Percentiles rank a stretch among this genome's conserved stretches.
Evolutionary conservation across 2,329 filamentous ascomycete genomes (phyloP).

Genomic region (Phialophora macrospora): DNA sequence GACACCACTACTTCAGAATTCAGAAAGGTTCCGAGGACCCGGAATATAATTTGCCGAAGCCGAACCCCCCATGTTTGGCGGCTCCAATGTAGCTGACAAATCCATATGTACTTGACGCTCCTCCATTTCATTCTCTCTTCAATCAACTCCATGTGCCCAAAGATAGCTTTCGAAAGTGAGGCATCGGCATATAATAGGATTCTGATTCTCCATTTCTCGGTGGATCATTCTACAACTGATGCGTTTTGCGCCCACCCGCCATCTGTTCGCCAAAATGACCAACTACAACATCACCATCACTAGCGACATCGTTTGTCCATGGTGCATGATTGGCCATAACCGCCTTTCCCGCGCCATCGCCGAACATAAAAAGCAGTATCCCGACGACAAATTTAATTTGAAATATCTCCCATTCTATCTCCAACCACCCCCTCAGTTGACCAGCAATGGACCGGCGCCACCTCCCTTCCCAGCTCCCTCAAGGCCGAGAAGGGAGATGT

Average conservation of each 20-base stretch:
- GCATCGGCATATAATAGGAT: background rate
- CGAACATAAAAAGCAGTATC: conserved; percentile 66
- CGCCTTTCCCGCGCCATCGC: conserved; percentile 74
- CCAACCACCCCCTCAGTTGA: conserved; percentile 66
- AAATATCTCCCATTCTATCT: conserved; percentile 83
- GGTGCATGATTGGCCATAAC: conserved; percentile 78
- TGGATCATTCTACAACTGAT: conserved; percentile 6
- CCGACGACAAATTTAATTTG: conserved; percentile 73
- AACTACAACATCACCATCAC: conserved; percentile 77
- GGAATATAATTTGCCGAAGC: background rate
- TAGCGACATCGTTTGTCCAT: conserved; percentile 75
- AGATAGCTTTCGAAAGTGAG: background rate
- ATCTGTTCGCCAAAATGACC: conserved; percentile 59
- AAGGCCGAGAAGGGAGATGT: conserved; percentile 62
- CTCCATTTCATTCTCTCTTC: background rate
- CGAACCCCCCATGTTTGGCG: background rate
- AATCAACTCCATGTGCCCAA: too few relatives aligned
- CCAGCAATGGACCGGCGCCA: conserved; percentile 59
- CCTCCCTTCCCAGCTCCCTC: conserved; percentile 58
- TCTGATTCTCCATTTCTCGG: background rate
- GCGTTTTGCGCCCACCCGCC: conserved; percentile 23
- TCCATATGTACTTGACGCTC: background rate
- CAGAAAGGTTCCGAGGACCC: background rate
- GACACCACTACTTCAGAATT: too few relatives aligned
- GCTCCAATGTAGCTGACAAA: background rate